Conservation (phyloP, 352 stramenopile species). For the Pythium insidiosum region DNA sequence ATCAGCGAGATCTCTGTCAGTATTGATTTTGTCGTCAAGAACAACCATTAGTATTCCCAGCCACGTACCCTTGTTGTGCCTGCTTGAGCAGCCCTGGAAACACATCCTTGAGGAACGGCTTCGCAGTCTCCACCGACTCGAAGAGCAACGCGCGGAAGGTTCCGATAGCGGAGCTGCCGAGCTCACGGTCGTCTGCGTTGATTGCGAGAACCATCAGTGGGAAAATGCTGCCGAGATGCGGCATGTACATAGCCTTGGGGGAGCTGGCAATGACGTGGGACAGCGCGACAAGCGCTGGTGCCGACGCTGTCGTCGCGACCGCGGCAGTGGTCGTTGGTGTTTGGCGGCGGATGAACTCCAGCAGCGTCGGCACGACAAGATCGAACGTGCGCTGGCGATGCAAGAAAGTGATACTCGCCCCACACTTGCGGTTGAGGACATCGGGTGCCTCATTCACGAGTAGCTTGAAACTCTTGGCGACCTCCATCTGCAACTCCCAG, state of each 20-base stretch:
- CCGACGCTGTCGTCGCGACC: slow-evolving; percentile 37
- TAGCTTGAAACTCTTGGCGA: slow-evolving; percentile 75
- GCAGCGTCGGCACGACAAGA: slow-evolving; percentile 57
- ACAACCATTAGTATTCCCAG: background rate
- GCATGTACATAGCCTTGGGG: slow-evolving; percentile 69
- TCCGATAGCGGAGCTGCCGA: slow-evolving; percentile 69
- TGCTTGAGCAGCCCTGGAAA: slow-evolving; percentile 81
- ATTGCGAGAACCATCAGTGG: slow-evolving; percentile 78
- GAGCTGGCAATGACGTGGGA: slow-evolving; percentile 78
- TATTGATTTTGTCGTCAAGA: background rate
- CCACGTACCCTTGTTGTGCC: slow-evolving; percentile 61
- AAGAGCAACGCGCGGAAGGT: slow-evolving; percentile 73
- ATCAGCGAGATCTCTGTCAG: slow-evolving; percentile 1
- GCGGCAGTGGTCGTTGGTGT: slow-evolving; percentile 9
- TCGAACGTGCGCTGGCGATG: slow-evolving; percentile 79
- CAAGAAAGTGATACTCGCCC: slow-evolving; percentile 57
- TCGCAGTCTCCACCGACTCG: slow-evolving; percentile 70
- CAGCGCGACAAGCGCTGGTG: slow-evolving; percentile 69
- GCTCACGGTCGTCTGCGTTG: slow-evolving; percentile 59
- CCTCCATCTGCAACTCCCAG: slow-evolving; percentile 67
- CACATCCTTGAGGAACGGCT: slow-evolving; percentile 79
- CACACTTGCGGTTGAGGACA: slow-evolving; percentile 80
- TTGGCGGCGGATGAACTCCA: slow-evolving; percentile 52
- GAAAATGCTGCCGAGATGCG: slow-evolving; percentile 71
- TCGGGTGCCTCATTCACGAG: slow-evolving; percentile 72